Conservation (phyloP, 2,329 filamentous ascomycete genomes). For the Fusarium floridanum region DNA sequence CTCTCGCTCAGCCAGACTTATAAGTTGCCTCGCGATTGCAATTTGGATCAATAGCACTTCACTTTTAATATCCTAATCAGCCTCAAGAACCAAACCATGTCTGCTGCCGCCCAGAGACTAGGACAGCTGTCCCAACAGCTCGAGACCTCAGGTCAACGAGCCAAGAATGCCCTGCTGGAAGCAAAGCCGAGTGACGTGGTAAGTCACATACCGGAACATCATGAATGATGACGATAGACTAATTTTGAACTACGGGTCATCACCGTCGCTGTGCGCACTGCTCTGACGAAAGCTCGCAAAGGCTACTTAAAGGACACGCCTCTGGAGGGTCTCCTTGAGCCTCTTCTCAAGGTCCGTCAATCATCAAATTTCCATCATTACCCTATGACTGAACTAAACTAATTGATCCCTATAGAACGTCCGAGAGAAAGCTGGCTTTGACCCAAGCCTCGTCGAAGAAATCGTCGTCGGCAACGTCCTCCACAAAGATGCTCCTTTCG, state of each 20-base stretch:
- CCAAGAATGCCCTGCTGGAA: neutral
- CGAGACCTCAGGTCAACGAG: neutral
- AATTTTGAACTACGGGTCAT: neutral
- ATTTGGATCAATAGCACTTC: neutral
- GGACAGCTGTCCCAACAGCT: neutral
- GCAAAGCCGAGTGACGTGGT: neutral
- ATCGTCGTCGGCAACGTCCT: neutral
- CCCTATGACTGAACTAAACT: rapidly evolving
- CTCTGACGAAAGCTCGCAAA: neutral
- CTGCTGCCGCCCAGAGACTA: neutral
- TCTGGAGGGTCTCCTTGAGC: neutral
- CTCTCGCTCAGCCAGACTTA: neutral
- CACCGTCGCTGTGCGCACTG: neutral
- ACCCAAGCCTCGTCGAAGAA: neutral
- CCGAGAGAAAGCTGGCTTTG: neutral
- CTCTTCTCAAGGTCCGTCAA: neutral
- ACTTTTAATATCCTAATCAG: neutral
- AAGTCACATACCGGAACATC: neutral
- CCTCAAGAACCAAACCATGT: neutral
- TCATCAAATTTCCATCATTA: neutral
- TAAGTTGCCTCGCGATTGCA: neutral
- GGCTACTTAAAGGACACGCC: neutral
- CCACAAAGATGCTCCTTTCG: neutral
- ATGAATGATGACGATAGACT: rapidly evolving
- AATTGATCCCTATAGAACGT: neutral